These are phyloP conservation scores for Dactylella cylindrospora DNA, from an alignment of 2,329 filamentous ascomycete species.

Conservation along the genomic window DNA sequence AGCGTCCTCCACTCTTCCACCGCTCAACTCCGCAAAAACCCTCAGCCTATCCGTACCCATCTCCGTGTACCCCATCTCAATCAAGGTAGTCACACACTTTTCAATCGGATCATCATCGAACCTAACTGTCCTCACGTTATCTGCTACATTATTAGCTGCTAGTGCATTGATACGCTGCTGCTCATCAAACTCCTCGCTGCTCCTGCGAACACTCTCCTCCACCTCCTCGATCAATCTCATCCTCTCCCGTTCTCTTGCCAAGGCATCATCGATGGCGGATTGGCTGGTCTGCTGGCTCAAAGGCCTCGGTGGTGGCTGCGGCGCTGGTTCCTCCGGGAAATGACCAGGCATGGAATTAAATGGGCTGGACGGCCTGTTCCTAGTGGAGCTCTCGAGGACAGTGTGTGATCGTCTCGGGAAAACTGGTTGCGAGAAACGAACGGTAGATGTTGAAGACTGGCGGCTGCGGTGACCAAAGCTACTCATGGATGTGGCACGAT, in stretches of 20 bases:
- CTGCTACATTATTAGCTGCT: conserved; percentile 19
- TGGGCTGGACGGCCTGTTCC: conserved; percentile 12
- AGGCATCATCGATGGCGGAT: conserved; percentile 32
- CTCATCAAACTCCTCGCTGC: conserved; percentile 38
- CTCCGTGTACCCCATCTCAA: conserved; percentile 48
- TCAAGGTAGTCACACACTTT: conserved; percentile 45
- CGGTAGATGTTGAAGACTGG: conserved; percentile 44
- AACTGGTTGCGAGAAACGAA: conserved; percentile 33
- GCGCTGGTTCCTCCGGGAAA: conserved; percentile 28
- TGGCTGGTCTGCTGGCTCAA: conserved; percentile 34
- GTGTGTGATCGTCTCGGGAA: conserved; percentile 32
- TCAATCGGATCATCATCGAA: conserved; percentile 42
- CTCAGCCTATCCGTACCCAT: conserved; percentile 47
- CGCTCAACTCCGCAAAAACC: conserved; percentile 45
- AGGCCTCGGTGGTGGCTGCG: too few relatives aligned
- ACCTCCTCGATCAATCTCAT: conserved; percentile 42
- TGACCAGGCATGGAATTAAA: conserved; percentile 30
- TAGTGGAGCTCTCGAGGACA: conserved; percentile 17
- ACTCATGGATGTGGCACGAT: conserved; percentile 40
- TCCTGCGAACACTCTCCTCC: conserved; percentile 37
- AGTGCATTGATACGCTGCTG: conserved; percentile 28
- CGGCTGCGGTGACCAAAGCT: conserved; percentile 24
- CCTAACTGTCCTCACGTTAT: neutral
- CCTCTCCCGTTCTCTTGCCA: conserved; percentile 25
- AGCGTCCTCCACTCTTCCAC: conserved; percentile 45